phyloP scores from a whole-genome alignment of 208 protist species.

The Novymonas esmeraldas region DNA sequence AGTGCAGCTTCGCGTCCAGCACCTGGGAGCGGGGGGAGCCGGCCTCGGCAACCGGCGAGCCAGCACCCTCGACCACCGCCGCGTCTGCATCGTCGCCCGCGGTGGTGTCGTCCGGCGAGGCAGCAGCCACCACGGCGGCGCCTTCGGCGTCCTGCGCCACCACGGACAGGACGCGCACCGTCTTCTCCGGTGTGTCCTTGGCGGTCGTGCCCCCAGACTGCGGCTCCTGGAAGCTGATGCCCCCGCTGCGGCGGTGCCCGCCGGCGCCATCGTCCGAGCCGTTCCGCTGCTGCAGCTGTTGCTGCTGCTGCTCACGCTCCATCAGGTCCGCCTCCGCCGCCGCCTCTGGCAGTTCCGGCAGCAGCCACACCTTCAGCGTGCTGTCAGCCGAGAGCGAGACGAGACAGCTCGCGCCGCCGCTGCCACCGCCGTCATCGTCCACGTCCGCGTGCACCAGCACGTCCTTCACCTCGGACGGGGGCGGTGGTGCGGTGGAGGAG shows the following conservation, averaged over 20 bases:
- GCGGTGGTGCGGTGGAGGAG: not conserved
- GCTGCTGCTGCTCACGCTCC: constrained; percentile 44
- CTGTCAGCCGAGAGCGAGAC: constrained; percentile 67
- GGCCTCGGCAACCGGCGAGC: not conserved
- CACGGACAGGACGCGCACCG: not conserved
- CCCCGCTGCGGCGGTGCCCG: constrained; percentile 25
- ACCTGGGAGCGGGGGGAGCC: not conserved
- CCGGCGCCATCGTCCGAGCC: not conserved
- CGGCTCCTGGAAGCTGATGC: constrained; percentile 57
- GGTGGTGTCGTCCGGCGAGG: not conserved
- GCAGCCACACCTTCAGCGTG: constrained; percentile 66
- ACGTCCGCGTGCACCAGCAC: constrained; percentile 40
- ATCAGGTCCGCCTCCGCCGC: constrained; percentile 38
- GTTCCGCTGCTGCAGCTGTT: constrained; percentile 35
- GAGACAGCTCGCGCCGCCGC: constrained; percentile 27
- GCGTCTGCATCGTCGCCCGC: constrained; percentile 7
- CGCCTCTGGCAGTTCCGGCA: constrained; percentile 60
- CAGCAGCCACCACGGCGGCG: not conserved
- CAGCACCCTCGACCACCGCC: not conserved
- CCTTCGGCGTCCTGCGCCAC: constrained; percentile 1
- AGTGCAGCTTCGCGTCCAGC: constrained; percentile 18
- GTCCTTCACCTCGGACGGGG: constrained; percentile 27
- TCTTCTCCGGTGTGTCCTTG: constrained; percentile 28
- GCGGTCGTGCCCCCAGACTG: not conserved
- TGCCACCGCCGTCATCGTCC: constrained; percentile 25